A percentile compares a stretch with the other conserved stretches of the same genome.
Evolutionary conservation across 305 asterid species (phyloP).

Genomic region (Solanum hybrid): DNA sequence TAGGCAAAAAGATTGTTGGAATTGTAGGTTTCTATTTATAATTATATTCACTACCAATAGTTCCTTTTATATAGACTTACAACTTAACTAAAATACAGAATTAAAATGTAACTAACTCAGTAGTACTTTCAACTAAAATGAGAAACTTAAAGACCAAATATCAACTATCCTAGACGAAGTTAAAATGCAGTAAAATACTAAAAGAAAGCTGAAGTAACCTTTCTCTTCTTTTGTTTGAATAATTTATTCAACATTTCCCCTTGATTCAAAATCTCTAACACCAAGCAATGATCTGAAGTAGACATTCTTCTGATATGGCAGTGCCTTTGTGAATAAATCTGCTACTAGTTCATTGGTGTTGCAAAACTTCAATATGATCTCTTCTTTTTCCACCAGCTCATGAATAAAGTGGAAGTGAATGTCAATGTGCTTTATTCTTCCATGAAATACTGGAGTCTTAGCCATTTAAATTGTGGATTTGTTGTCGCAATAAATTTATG

Average conservation of each 20-base stretch:
- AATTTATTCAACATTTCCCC: background rate
- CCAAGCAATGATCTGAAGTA: background rate
- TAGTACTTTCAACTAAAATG: background rate
- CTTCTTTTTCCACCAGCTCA: background rate
- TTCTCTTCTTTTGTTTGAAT: background rate
- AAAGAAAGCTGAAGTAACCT: too few species aligned
- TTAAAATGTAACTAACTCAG: background rate
- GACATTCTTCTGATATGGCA: background rate
- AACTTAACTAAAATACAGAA: background rate
- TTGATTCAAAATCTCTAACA: background rate
- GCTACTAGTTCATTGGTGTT: background rate
- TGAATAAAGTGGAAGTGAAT: background rate
- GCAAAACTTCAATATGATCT: background rate
- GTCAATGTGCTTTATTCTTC: background rate
- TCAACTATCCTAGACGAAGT: background rate
- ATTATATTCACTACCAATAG: background rate
- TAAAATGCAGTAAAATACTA: background rate
- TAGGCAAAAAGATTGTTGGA: too few species aligned
- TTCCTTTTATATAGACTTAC: background rate
- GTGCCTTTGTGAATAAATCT: background rate
- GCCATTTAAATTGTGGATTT: background rate
- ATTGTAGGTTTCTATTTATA: background rate
- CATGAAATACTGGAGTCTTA: background rate
- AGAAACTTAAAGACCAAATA: background rate
- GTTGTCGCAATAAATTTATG: background rate